Conservation (phyloP, 2,329 filamentous ascomycete genomes). For the Beauveria sp. region DNA sequence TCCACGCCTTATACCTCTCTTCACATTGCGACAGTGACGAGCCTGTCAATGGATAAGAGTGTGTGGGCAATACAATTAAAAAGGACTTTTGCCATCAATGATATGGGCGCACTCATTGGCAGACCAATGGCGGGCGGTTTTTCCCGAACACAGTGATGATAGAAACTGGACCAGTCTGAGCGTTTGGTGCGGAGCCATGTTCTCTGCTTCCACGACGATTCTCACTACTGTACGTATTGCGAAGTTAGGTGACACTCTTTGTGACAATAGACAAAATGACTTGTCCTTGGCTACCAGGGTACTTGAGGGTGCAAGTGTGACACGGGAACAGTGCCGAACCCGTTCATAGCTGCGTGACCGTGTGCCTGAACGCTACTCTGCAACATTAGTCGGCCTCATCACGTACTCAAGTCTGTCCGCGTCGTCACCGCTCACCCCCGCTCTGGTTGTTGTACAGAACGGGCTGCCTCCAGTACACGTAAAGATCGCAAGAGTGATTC, state of each 20-base stretch:
- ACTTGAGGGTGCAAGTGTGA: no score
- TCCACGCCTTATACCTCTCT: slow-evolving; percentile 14
- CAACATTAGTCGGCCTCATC: no score
- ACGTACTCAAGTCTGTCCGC: no score
- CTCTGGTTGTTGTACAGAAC: no score
- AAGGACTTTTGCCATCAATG: slow-evolving; percentile 14
- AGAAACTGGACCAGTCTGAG: slow-evolving; percentile 1
- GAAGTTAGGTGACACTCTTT: background rate
- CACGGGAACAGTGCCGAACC: no score
- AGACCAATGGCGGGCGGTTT: slow-evolving; percentile 13
- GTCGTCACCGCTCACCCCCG: no score
- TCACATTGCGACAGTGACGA: slow-evolving; percentile 12
- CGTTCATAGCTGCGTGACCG: no score
- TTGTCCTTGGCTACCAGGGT: background rate
- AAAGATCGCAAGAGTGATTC: no score
- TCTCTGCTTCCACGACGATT: background rate
- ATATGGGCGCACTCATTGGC: slow-evolving; percentile 13
- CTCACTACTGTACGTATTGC: background rate
- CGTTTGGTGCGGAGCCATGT: slow-evolving; percentile 4
- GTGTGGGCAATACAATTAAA: slow-evolving; percentile 14
- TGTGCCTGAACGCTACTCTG: no score
- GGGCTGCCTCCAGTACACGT: no score
- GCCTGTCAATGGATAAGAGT: slow-evolving; percentile 10
- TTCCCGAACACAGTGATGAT: background rate
- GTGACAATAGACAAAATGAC: background rate